Evolutionary conservation across 345 rosid genomes (phyloP), one percentile per base, ranked within the genome.

Genomic region (Brassica nigra): DNA sequence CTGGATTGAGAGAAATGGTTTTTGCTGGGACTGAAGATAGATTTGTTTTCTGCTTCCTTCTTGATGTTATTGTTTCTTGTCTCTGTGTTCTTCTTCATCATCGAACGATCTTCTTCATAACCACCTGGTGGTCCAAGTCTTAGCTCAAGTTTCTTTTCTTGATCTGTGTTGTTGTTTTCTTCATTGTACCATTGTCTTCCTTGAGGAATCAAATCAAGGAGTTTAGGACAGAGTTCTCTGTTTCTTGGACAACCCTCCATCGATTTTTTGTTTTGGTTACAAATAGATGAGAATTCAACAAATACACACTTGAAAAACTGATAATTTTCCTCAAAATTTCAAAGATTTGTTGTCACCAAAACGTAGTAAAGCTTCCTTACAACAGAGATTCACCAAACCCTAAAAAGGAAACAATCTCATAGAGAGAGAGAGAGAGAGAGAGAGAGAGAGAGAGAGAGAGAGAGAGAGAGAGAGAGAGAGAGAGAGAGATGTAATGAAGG

Each of bases 101-200:
- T 55, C 80, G 89, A 86, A 76, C 67, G 86, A 59, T 87, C 87
- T 68, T 90, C 89, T 73, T 90, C 89, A 54, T 80, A 70, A 37
- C 20, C 59, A 57, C 94, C 96, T 0, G 99, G 99, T 37, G 91
- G 97, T 85, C 90, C 98, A 66, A 95, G 97, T 90, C 97, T 91
- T 14, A 93, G 92, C 80, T 95, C 99, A 63, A 95, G 97, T 84
- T 89, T 87, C 78, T 86, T 88, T 81, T 91, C 97, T 34, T 87
- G 94, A 54, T 89, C 84, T 33, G 78, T 78, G 74, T 78, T 81
- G 61, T 70, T 71, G 2, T 80, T 78, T 4, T 72, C 85, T 14
- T 84, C 85, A 7, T 69, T 72, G 37, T 73, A 75, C 75, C 85
- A 81, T 70, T 71, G 79, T 83, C 88, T 83, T 66, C 77, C 84